Base-by-base conservation (phyloP, 768 basidiomycete genomes). In the Pisolithus tinctorius region DNA sequence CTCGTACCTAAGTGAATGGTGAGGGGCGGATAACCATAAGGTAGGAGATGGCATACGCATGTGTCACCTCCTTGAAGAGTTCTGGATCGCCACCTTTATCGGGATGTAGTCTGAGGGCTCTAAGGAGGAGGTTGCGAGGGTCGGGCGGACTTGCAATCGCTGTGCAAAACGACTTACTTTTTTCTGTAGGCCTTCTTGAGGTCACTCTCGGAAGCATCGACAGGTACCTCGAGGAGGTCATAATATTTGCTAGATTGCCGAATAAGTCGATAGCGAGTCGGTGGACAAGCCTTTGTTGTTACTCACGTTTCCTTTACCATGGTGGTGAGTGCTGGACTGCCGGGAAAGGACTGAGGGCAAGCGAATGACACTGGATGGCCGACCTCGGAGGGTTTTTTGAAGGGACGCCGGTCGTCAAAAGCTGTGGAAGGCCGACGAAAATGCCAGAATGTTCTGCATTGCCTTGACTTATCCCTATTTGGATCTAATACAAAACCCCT, bases 61-160 rank as follows among this genome's bases (percentile, higher is more conserved):
- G 91, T 9, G 91, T 94, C 36, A 98, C 88, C 66, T 97, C 92
- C 66, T 98, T 97, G 84, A 98, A 98, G 49, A 88, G 69, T 69
- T 98, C 95, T 25, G 93, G 93, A 61, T 96, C 94, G 51, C 93
- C 93, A 44, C 93, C 93, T 71, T 94, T 94, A 78, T 93, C 91
- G 20, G 91, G 91, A 66, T 93, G 91, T 57, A 92, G 71, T 51
- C 86, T 81, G 47, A 93, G 69, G 9, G 91, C 91, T 69, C 91
- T 93, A 52, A 17, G 49, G 49, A 17, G 49, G 49, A 58, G 47
- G 55, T 23, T 54, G 50, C 41, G 40, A 26, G 38, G 47, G 31
- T 39, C 38, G 45, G 38, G 34, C n/a, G 14, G 53, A 27, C 11
- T n/a, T 31, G 16, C 20, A 13, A 16, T 9, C 11, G 29, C 14